Evolutionary conservation across 768 basidiomycete species (phyloP), one percentile per base, ranked within the genome.

Genomic region (Amanita molliuscula): DNA sequence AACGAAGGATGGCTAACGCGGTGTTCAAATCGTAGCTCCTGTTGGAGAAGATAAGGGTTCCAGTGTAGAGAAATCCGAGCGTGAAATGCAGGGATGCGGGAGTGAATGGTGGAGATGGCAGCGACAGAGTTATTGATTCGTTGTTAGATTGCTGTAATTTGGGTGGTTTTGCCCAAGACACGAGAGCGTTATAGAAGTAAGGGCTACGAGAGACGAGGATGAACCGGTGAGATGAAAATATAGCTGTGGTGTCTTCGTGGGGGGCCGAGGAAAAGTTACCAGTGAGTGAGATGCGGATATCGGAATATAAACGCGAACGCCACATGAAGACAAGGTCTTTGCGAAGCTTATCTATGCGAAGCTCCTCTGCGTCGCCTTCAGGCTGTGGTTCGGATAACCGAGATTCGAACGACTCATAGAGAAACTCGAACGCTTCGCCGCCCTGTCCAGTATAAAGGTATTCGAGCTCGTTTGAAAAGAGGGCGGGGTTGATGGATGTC

Each of bases 311-410:
- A 44, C 92, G 81, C 10, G 87, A 88, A 28, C 95, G 72, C 95
- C 94, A 97, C 91, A 93, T 95, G 71, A 85, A 96, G 20, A 94
- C 88, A 25, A 96, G 74, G 60, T 97, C 95, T 65, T 91, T 90
- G 53, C 90, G 80, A 8, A 96, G 78, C 67, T 92, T 89, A 64
- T 91, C 89, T 35, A 88, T 68, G 11, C 89, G 70, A 40, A 76
- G 68, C 37, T 77, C 73, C 50, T 71, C 69, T 0, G 67, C 62
- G 47, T 73, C 69, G 28, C 58, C 58, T 44, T 59, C 43, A 4
- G 47, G 57, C 37, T 44, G 48, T 34, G 21, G 51, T 33, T 37
- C 58, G 44, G 84, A 74, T 74, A 65, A 50, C 74, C 72, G 53
- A 60, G 75, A 55, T 73, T 79, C 63, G 68, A 57, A 74, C 23